Conservation (phyloP, 306 rosid genomes). For the Rosa multiflora region DNA sequence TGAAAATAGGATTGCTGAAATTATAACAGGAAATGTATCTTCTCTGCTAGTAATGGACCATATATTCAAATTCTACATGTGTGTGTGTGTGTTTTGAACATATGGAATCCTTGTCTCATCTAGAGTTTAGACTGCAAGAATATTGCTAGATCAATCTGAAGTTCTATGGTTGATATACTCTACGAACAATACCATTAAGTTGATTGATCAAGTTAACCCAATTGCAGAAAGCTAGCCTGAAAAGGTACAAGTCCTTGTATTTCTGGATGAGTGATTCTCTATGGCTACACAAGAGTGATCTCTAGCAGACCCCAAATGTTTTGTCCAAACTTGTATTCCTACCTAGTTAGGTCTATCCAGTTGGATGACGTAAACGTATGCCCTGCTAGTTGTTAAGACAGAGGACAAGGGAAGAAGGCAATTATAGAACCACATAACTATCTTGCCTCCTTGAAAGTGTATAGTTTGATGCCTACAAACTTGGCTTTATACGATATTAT, state of each 20-base stretch:
- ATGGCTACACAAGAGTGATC: background rate
- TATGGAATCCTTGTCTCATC: background rate
- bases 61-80: too few species aligned
- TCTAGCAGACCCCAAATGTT: background rate
- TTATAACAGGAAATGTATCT: too few species aligned
- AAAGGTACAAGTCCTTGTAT: background rate
- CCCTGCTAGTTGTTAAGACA: background rate
- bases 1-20: background rate
- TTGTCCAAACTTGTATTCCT: background rate
- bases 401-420: conserved; percentile 4
- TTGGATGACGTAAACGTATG: conserved; percentile 8
- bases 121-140: background rate
- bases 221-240: background rate
- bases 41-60: too few species aligned
- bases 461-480: conserved; percentile 11
- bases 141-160: background rate
- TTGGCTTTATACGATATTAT: conserved; percentile 3
- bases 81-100: background rate
- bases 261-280: background rate
- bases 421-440: conserved; percentile 11
- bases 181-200: background rate
- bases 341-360: background rate
- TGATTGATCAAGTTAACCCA: background rate
- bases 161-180: background rate
- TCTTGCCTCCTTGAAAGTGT: conserved; percentile 24